Evolutionary conservation across 805 yeast genomes (phyloP), one percentile per base, ranked within the genome.

Genomic region (Saccharomycopsis schoenii): DNA sequence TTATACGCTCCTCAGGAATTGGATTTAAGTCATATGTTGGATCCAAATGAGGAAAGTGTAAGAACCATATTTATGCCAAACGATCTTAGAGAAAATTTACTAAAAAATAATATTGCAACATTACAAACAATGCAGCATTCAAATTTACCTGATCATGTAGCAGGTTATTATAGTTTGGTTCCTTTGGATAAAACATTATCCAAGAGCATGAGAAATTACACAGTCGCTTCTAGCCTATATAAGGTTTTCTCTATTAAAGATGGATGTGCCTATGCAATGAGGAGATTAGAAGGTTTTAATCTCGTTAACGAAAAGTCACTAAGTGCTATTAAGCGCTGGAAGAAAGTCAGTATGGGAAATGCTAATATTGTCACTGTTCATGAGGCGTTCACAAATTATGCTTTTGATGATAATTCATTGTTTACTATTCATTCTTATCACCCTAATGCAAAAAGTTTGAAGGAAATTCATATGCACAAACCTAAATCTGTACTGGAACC

Each of bases 1-100:
- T 73, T 90, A 47, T 92, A 93, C 73, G 94, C 97, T 0, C 97
- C 97, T 1, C 80, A 83, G 37, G 93, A 97, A 10, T 89, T 92
- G 91, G 9, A 84, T 86, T 68, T 71, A 85, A 56, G 77, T 79
- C 50, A 72, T 10, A 83, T 85, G 14, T 74, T 88, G 64, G 79
- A 80, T 57, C 83, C 89, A 1, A 84, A 91, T 69, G 92, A 91
- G 72, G 80, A 90, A 52, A 83, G 83, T 39, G 81, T 85, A 2
- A 81, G 82, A 60, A 80, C 80, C 61, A 77, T 94, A 68, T 92
- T 92, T 69, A 80, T 93, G 11, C 83, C 91, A 10, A 82, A 82
- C 66, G 80, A 86, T 57, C 68, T 93, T 56, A 80, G 97, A 67
- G 91, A 88, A 68, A 74, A 78, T 1, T 76, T 93, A 52, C 86